phyloP scores from a whole-genome alignment of 2,329 filamentous ascomycete genomes.

The Ophiocordyceps camponoti-leonardi region DNA sequence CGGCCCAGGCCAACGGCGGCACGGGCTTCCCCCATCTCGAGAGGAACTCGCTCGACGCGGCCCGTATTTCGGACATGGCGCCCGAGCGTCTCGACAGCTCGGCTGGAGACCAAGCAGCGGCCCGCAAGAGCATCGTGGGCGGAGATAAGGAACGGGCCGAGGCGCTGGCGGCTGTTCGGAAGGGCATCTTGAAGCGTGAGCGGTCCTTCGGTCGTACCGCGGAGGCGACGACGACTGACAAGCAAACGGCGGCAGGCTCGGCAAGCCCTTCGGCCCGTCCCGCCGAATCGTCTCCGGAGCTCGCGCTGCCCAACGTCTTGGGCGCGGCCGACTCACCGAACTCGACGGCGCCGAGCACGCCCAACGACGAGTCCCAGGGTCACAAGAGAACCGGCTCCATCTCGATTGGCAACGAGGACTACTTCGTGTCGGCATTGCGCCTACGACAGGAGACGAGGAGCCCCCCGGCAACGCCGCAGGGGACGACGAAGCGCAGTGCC shows the following conservation, averaged over 20 bases:
- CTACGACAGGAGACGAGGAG: slow-evolving; percentile 65
- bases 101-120: slow-evolving; percentile 40
- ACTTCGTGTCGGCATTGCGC: slow-evolving; percentile 65
- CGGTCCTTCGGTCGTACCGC: not conserved
- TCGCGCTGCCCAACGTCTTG: slow-evolving; percentile 44
- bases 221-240: not conserved
- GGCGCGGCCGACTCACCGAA: slow-evolving; percentile 59
- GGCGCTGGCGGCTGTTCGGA: slow-evolving; percentile 78
- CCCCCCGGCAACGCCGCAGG: slow-evolving; percentile 60
- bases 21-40: slow-evolving; percentile 77
- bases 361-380: slow-evolving; percentile 55
- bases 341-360: slow-evolving; percentile 77
- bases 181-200: slow-evolving; percentile 86
- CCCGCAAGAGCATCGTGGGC: slow-evolving; percentile 78
- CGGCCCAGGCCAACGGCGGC: slow-evolving; percentile 47
- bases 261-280: slow-evolving; percentile 50
- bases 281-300: slow-evolving; percentile 35
- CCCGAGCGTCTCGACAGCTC: slow-evolving; percentile 38
- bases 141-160: slow-evolving; percentile 83
- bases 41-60: slow-evolving; percentile 60
- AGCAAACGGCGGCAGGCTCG: slow-evolving; percentile 28
- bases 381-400: slow-evolving; percentile 54
- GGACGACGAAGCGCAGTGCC: slow-evolving; percentile 41
- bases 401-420: slow-evolving; percentile 68
- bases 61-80: slow-evolving; percentile 23